Evolutionary conservation across 2,329 filamentous ascomycete species (phyloP).

Genomic region (Orbilia ellipsospora): DNA sequence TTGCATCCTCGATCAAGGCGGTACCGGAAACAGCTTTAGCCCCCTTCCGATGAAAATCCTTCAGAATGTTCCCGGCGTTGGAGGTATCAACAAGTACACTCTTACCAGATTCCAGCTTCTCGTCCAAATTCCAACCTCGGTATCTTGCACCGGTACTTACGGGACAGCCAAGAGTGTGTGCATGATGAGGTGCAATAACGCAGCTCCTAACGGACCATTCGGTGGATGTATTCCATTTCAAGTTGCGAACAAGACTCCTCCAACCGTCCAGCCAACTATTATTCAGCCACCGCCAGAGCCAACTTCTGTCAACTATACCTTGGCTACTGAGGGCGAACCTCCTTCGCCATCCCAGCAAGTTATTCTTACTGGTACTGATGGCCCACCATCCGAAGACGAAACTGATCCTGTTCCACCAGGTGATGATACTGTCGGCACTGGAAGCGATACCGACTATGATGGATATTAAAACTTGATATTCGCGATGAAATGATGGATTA

Average conservation of each 20-base stretch:
- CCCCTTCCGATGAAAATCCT: background rate
- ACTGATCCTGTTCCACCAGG: too few species aligned
- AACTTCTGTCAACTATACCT: background rate
- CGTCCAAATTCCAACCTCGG: background rate
- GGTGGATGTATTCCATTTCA: constrained; percentile 31
- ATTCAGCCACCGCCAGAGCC: background rate
- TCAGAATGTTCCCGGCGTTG: constrained; percentile 19
- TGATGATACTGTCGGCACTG: background rate
- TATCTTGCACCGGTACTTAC: constrained; percentile 7
- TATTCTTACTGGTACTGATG: background rate
- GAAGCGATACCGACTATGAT: background rate
- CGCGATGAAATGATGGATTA: too few species aligned
- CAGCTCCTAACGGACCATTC: constrained; percentile 19
- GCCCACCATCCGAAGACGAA: background rate
- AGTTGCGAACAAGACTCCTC: background rate
- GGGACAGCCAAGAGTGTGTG: constrained; percentile 2
- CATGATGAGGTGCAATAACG: constrained; percentile 18
- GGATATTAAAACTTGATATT: background rate
- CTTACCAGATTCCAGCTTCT: constrained; percentile 3
- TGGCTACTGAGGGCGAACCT: background rate
- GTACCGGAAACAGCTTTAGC: constrained; percentile 62
- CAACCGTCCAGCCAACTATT: background rate
- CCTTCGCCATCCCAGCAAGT: background rate
- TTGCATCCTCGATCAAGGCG: constrained; percentile 10
- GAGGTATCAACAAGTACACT: constrained; percentile 1